Evolutionary conservation across 2,329 filamentous ascomycete species (phyloP), one percentile per base, ranked within the genome.

Genomic region (Colletotrichum nymphaeae): DNA sequence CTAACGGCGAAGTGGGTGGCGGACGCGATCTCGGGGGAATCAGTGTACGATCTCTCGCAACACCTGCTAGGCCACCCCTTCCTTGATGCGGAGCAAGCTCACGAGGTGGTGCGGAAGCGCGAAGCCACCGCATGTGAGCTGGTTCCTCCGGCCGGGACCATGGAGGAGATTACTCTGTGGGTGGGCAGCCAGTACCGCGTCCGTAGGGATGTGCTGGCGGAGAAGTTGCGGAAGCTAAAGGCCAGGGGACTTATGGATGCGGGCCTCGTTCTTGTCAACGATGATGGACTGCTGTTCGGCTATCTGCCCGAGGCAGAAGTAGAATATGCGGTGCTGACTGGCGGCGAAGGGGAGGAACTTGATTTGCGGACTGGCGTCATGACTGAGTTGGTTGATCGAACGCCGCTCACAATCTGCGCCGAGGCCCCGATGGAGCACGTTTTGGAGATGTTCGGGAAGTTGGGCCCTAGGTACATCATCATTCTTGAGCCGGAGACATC

Each of bases 1-100:
- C 82, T 91, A 6, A 85, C 89, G 0, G 88, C 88, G 0, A 91
- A 91, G 79, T 91, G 88, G 88, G 84, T 87, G 6, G 88, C 89
- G 1, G 89, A 91, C 77, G 82, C 84, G 3, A 82, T 91, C 22
- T 86, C 86, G 59, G 79, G 80, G 28, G 87, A 90, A 74, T 82
- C 88, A 26, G 88, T 91, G 1, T 91, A 91, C 76, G 89, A 91
- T 76, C 83, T 91, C 8, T 88, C 89, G n/a, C 88, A 91, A 78
- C 85, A 85, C 3, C 85, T 91, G 4, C 83, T 91, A 1, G 89
- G 88, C 0, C 88, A 91, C 76, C 89, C 89, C 1, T 91, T 91
- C 76, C 80, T 91, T 9, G 88, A 91, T 72, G 76, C 83, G 0
- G 88, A 91, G 60, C 82, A 84, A 70, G 84, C 86, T 7, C n/a